Percentiles rank a stretch among this genome's conserved stretches.
phyloP scores from a whole-genome alignment of 78 protist genomes.

The Dictyostelium purpureum region DNA sequence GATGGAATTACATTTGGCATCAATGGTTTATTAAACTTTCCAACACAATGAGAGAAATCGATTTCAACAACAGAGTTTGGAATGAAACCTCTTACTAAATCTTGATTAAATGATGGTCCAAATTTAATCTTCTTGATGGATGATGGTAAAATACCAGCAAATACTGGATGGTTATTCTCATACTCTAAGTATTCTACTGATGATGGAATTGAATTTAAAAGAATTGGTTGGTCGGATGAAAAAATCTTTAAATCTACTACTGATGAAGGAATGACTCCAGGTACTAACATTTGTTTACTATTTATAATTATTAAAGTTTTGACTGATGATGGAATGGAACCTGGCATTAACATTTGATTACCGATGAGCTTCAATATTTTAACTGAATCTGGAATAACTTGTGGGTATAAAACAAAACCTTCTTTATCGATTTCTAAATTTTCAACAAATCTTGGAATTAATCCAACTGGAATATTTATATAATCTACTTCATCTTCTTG shows the following conservation, averaged over 20 bases:
- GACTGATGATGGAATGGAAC: neutral
- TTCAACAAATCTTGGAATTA: neutral
- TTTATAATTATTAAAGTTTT: neutral
- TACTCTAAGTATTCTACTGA: neutral
- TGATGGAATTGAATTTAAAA: neutral
- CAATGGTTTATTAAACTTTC: neutral
- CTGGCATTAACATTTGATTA: neutral
- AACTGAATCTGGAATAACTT: neutral
- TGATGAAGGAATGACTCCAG: neutral
- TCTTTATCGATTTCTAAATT: conserved; percentile 9
- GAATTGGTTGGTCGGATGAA: neutral
- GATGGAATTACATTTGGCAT: neutral
- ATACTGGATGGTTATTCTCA: neutral
- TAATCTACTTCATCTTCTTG: neutral
- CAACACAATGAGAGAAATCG: neutral
- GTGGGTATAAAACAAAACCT: neutral
- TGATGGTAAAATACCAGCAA: neutral
- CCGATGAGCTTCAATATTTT: neutral
- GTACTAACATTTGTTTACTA: neutral
- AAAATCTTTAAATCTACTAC: neutral
- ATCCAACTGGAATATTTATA: neutral
- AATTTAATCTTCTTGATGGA: neutral
- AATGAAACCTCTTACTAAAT: neutral
- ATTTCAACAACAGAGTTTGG: neutral
- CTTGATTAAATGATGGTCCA: neutral